A percentile compares a stretch with the other conserved stretches of the same genome.
phyloP scores from a whole-genome alignment of 768 basidiomycete species.

The Hortiboletus campestris region DNA sequence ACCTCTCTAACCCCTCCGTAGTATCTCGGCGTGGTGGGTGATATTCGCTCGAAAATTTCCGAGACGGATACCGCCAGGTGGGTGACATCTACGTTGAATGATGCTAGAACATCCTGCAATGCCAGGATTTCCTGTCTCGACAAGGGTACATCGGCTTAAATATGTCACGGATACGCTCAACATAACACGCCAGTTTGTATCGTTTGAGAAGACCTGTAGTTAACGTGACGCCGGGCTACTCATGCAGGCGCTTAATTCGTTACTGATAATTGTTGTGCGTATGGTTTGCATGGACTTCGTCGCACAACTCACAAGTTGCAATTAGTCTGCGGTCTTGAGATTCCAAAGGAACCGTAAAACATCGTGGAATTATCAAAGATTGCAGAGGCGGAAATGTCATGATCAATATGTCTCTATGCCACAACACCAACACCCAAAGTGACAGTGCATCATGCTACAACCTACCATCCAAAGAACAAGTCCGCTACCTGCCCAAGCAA shows the following conservation, averaged over 20 bases:
- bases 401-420: background rate
- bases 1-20: background rate
- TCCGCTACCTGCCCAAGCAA: slow-evolving; percentile 75
- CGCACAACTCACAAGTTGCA: background rate
- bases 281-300: background rate
- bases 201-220: too few species aligned
- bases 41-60: too few species aligned
- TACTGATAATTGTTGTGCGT: too few species aligned
- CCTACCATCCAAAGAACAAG: slow-evolving; percentile 79
- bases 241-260: too few species aligned
- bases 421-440: background rate
- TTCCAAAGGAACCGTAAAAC: background rate
- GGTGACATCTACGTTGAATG: background rate
- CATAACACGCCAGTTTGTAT: too few species aligned
- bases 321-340: background rate
- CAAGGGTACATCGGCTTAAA: background rate
- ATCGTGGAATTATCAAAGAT: background rate
- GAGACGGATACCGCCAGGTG: background rate
- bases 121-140: background rate
- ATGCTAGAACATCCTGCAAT: background rate
- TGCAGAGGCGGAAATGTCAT: background rate
- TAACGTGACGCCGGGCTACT: too few species aligned
- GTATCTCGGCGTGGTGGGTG: background rate
- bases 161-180: background rate
- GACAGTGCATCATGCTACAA: background rate